Evolutionary conservation across 2,329 filamentous ascomycete species (phyloP).

Genomic region (Hypoxylon sp.): DNA sequence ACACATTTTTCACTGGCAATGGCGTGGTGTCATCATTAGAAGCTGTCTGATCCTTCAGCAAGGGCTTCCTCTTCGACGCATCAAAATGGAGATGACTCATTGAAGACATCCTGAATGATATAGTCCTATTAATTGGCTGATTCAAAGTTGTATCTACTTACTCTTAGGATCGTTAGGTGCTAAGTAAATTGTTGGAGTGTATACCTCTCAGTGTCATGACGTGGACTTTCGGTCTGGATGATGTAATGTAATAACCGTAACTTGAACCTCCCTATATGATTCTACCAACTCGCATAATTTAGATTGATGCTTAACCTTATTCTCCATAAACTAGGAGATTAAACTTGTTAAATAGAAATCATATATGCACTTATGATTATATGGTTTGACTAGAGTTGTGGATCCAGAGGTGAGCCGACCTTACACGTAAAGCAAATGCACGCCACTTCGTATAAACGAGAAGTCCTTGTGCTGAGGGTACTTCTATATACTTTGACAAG

Average conservation of each 20-base stretch:
- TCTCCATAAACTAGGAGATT: background rate
- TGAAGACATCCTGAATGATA: constrained; percentile 40
- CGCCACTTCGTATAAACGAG: background rate
- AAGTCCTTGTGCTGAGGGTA: background rate
- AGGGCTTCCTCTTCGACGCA: constrained; percentile 50
- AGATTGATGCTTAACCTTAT: background rate
- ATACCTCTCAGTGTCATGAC: constrained; percentile 25
- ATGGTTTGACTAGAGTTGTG: background rate
- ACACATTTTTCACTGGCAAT: constrained; percentile 48
- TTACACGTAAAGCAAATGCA: too few species aligned
- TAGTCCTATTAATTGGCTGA: background rate
- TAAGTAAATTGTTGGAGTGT: constrained; percentile 8
- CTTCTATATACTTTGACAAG: background rate
- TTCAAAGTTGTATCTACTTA: background rate
- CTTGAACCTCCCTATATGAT: background rate
- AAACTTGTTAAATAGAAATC: background rate
- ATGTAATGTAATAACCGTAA: constrained; percentile 40
- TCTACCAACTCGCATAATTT: background rate
- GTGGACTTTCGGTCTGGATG: constrained; percentile 34
- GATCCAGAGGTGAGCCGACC: too few species aligned
- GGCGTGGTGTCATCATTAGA: constrained; percentile 36
- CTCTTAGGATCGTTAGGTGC: background rate
- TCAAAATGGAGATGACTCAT: constrained; percentile 49
- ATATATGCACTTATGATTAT: background rate
- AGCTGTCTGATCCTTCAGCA: constrained; percentile 51